Evolutionary conservation across 345 rosid genomes (phyloP), one percentile per base, ranked within the genome.

Genomic region (Diplotaxis tenuifolia): DNA sequence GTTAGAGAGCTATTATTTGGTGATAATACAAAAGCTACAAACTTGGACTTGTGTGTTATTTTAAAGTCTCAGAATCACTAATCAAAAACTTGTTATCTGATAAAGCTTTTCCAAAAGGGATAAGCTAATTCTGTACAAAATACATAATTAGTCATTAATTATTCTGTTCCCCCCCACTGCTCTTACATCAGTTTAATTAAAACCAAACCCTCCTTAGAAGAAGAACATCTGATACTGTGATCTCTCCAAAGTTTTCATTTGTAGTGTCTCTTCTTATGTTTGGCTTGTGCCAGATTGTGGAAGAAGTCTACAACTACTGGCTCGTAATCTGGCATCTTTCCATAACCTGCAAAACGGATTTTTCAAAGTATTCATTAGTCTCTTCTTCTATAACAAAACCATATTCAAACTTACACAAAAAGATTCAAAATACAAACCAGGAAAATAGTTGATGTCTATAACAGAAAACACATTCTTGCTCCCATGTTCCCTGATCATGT

Each of bases 401-500:
- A 50, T 16, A n/a, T 47, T 29, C 8, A 49, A 45, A 62, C 65
- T n/a, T 28, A 29, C 56, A 21, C 36, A 54, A 28, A n/a, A 10
- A 50, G 34, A 14, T 60, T 7, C 23, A 62, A 47, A 80, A 47
- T 36, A 36, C 90, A 79, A 83, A 65, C 98, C 97, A 56, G 97
- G 98, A 65, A 91, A 94, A 83, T 91, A 91, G 79, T 94, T 94
- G 77, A 94, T 89, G 91, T 94, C 98, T n/a, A 94, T 86, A 71
- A 89, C 97, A 67, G 87, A 89, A 78, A 84, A 94, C 59, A 61
- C 53, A 47, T 91, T 91, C 74, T 82, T 86, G 52, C 86, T 84
- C 69, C 90, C 97, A 68, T 89, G 85, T 79, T 88, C 91, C 12
- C 96, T 87, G 42, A 94, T 91, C 95, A 91, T 86, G 72, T 94